Evolutionary conservation across 108 stramenopile species (phyloP).

Genomic region (Pseudonitzschia multiseries): DNA sequence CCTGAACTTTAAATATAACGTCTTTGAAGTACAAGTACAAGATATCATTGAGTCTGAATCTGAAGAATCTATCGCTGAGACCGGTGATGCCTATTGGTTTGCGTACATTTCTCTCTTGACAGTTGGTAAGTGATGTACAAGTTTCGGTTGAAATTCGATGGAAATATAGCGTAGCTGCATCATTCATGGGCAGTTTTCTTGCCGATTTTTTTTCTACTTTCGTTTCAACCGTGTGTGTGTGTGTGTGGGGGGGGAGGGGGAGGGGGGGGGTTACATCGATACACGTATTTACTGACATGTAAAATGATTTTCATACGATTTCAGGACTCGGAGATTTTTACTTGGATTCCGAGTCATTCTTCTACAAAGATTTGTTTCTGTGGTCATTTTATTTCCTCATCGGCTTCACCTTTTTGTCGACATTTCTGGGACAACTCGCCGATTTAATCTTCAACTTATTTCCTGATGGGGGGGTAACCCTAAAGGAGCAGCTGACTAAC

Average conservation of each 20-base stretch:
- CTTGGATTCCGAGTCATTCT: slow-evolving; percentile 48
- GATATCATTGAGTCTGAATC: slow-evolving; percentile 15
- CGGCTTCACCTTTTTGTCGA: slow-evolving; percentile 46
- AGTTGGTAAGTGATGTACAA: slow-evolving; percentile 13
- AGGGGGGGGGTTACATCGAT: no score
- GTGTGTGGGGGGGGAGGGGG: no score
- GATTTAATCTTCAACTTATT: slow-evolving; percentile 7
- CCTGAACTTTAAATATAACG: background rate
- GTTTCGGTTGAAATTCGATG: slow-evolving; percentile 10
- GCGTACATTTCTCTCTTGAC: slow-evolving; percentile 23
- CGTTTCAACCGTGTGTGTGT: no score
- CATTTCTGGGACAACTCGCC: slow-evolving; percentile 39
- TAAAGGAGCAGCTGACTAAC: slow-evolving; percentile 9
- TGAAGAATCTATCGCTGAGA: background rate
- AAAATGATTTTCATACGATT: no score
- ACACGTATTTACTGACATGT: no score
- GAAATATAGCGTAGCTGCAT: background rate
- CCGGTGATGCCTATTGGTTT: slow-evolving; percentile 50
- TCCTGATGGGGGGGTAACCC: background rate
- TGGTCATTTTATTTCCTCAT: slow-evolving; percentile 32
- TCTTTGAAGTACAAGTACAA: background rate
- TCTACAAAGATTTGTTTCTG: slow-evolving; percentile 32
- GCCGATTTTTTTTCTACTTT: no score
- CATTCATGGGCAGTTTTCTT: no score
- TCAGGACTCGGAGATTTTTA: slow-evolving; percentile 49